Evolutionary conservation across 1,284 basidiomycete species (phyloP).

Genomic region (Microbotryum violaceum): DNA sequence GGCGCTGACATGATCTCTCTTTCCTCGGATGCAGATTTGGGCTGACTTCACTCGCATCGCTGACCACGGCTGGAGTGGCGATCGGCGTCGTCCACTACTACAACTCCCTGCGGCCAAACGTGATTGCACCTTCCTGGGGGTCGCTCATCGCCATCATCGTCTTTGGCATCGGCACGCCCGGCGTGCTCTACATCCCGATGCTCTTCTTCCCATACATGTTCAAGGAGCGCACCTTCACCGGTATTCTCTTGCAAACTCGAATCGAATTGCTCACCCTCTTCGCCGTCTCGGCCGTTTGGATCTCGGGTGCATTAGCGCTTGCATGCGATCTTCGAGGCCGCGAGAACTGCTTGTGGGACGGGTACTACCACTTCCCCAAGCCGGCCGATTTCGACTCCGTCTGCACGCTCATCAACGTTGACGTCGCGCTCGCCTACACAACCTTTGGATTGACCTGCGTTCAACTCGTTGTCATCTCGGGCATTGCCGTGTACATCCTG

Average conservation of each 20-base stretch:
- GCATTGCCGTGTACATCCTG: slow-evolving; percentile 37
- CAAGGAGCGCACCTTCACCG: slow-evolving; percentile 39
- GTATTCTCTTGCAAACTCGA: slow-evolving; percentile 39
- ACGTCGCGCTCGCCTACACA: slow-evolving; percentile 39
- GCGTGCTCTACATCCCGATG: slow-evolving; percentile 41
- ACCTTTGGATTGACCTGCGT: slow-evolving; percentile 40
- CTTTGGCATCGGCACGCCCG: slow-evolving; percentile 40
- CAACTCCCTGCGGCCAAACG: slow-evolving; percentile 38
- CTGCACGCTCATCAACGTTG: slow-evolving; percentile 41
- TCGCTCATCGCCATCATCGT: slow-evolving; percentile 42
- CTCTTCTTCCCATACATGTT: slow-evolving; percentile 39
- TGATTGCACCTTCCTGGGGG: slow-evolving; percentile 42
- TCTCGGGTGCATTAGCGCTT: slow-evolving; percentile 41
- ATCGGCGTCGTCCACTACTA: slow-evolving; percentile 36
- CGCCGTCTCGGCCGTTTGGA: slow-evolving; percentile 39
- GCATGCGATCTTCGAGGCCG: slow-evolving; percentile 39
- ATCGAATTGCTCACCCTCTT: slow-evolving; percentile 40
- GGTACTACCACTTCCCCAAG: slow-evolving; percentile 42
- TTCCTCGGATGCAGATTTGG: slow-evolving; percentile 7
- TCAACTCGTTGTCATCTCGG: slow-evolving; percentile 35
- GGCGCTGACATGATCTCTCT: background rate
- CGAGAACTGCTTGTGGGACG: slow-evolving; percentile 41
- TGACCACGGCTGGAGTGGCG: slow-evolving; percentile 22
- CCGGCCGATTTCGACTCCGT: slow-evolving; percentile 39
- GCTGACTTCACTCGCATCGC: slow-evolving; percentile 15